These are phyloP conservation scores for Barnettozyma sucrosica DNA, from an alignment of 805 yeast genomes.

Conservation along the genomic window DNA sequence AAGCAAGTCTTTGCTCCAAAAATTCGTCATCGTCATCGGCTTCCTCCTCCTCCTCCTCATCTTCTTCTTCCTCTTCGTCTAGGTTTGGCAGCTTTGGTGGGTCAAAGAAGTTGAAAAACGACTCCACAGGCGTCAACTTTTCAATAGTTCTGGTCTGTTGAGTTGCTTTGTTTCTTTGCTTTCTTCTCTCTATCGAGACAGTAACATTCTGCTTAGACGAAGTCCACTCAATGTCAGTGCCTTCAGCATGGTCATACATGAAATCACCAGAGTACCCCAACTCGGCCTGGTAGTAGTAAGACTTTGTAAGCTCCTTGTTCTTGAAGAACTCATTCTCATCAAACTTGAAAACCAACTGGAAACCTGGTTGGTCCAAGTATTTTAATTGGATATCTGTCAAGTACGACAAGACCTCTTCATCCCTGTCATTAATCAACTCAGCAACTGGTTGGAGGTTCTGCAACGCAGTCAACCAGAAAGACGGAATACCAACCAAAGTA, in stretches of 20 bases:
- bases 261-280: constrained; percentile 93
- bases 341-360: constrained; percentile 80
- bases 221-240: constrained; percentile 78
- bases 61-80: constrained; percentile 24
- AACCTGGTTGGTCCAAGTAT: constrained; percentile 83
- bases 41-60: constrained; percentile 38
- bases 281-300: constrained; percentile 91
- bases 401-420: constrained; percentile 70
- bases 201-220: constrained; percentile 80
- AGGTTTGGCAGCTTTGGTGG: constrained; percentile 72
- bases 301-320: constrained; percentile 68
- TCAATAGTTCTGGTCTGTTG: constrained; percentile 95
- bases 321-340: constrained; percentile 68
- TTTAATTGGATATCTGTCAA: constrained; percentile 70
- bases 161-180: constrained; percentile 94
- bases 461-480: constrained; percentile 94
- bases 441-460: constrained; percentile 77
- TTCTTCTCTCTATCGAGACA: constrained; percentile 82
- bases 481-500: constrained; percentile 75
- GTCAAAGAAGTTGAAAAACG: constrained; percentile 91
- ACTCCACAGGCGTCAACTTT: constrained; percentile 88
- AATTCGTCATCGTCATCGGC: constrained; percentile 62
- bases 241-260: constrained; percentile 95
- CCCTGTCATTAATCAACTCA: constrained; percentile 85
- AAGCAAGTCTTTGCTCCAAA: constrained; percentile 76